These are phyloP conservation scores for Austroboletus novae-zelandiae DNA, from an alignment of 1,284 basidiomycete genomes.

Conservation along the genomic window DNA sequence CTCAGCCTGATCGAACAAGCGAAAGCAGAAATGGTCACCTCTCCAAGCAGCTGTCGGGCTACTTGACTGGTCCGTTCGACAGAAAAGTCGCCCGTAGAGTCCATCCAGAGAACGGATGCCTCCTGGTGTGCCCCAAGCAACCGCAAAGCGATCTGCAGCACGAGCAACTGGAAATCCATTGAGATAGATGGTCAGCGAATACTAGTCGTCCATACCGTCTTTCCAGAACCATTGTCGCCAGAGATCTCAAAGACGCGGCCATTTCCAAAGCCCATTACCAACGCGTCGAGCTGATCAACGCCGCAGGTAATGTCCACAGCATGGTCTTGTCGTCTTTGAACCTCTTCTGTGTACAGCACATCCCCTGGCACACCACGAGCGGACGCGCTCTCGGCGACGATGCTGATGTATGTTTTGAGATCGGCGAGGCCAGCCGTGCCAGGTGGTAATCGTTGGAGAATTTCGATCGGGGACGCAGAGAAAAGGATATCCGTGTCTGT, in stretches of 20 bases:
- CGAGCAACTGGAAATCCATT: slow-evolving; percentile 45
- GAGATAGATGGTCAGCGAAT: slow-evolving; percentile 1
- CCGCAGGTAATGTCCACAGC: slow-evolving; percentile 37
- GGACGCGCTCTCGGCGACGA: too few relatives aligned
- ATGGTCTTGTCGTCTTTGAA: slow-evolving; percentile 25
- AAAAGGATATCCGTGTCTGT: slow-evolving; percentile 37
- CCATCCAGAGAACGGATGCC: slow-evolving; percentile 61
- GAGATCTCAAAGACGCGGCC: slow-evolving; percentile 61
- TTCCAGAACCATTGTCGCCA: slow-evolving; percentile 59
- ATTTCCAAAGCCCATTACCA: slow-evolving; percentile 48
- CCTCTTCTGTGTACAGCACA: slow-evolving; percentile 33
- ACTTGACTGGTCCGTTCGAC: slow-evolving; percentile 45
- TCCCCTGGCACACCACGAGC: slow-evolving; percentile 38
- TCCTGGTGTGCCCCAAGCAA: slow-evolving; percentile 42
- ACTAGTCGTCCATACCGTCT: slow-evolving; percentile 51
- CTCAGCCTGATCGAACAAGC: slow-evolving; percentile 8
- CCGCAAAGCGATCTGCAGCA: slow-evolving; percentile 53
- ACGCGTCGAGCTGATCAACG: slow-evolving; percentile 45
- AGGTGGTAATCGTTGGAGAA: slow-evolving; percentile 1
- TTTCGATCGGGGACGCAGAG: slow-evolving; percentile 42
- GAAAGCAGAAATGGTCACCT: slow-evolving; percentile 30
- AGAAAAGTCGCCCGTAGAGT: slow-evolving; percentile 66
- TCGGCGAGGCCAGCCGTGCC: too few relatives aligned
- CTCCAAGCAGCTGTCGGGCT: slow-evolving; percentile 31
- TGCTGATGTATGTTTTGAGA: too few relatives aligned